Conservation (phyloP, 352 stramenopile species). For the Pythium insidiosum region DNA sequence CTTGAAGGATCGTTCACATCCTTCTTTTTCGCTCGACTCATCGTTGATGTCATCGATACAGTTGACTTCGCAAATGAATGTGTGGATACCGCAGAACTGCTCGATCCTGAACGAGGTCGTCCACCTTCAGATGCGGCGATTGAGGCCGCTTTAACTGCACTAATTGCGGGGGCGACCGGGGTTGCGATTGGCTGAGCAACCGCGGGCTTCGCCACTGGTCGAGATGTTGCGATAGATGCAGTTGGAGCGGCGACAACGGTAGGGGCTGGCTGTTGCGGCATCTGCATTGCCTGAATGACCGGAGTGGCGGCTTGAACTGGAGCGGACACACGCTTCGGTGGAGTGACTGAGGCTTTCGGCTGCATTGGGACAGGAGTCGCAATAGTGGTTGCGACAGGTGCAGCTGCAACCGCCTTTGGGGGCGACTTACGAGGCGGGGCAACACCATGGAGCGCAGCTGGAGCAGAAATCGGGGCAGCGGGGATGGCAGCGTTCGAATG, state of each 20-base stretch:
- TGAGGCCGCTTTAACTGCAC: constrained; percentile 8
- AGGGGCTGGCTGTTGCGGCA: neutral
- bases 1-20: constrained; percentile 46
- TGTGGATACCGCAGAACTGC: constrained; percentile 62
- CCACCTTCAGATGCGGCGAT: constrained; percentile 9
- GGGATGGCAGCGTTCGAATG: too few species aligned
- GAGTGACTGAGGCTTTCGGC: neutral
- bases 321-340: neutral
- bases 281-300: neutral
- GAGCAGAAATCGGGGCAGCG: constrained; percentile 29
- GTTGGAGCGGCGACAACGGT: constrained; percentile 8
- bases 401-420: neutral
- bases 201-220: neutral
- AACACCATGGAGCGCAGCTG: constrained; percentile 34
- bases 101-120: constrained; percentile 59
- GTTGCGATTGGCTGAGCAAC: neutral
- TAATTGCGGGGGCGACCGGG: neutral
- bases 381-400: too few species aligned
- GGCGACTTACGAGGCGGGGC: constrained; percentile 4
- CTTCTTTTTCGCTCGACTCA: constrained; percentile 57
- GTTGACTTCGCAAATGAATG: constrained; percentile 77
- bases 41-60: constrained; percentile 70
- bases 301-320: neutral
- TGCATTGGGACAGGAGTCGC: constrained; percentile 4
- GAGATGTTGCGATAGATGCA: constrained; percentile 2